Conservation (phyloP, 495 filamentous ascomycete genomes). For the Penicillium silybi region DNA sequence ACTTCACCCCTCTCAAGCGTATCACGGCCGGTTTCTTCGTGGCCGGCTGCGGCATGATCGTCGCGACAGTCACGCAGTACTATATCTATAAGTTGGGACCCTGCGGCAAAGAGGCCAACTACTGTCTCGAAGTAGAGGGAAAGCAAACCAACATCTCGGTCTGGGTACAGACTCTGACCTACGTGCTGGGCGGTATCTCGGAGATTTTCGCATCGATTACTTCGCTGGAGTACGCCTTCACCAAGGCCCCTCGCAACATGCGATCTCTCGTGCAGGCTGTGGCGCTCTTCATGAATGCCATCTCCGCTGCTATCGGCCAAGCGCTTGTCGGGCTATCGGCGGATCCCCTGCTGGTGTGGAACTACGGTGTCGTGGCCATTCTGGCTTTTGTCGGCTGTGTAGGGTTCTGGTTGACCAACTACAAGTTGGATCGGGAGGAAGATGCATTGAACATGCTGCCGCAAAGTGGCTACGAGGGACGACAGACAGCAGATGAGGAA, state of each 20-base stretch:
- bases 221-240: slow-evolving; percentile 70
- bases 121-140: slow-evolving; percentile 31
- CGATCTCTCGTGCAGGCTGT: slow-evolving; percentile 66
- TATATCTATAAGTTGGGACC: slow-evolving; percentile 64
- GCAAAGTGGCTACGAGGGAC: slow-evolving; percentile 17
- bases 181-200: slow-evolving; percentile 66
- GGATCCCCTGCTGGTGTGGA: slow-evolving; percentile 64
- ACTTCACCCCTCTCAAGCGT: slow-evolving; percentile 69
- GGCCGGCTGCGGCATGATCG: slow-evolving; percentile 60
- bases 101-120: slow-evolving; percentile 53
- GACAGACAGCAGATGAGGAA: slow-evolving; percentile 17
- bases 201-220: slow-evolving; percentile 69
- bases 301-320: slow-evolving; percentile 65
- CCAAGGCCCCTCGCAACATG: slow-evolving; percentile 79
- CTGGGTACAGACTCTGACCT: slow-evolving; percentile 60
- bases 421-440: slow-evolving; percentile 57
- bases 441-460: slow-evolving; percentile 56
- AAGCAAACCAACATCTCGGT: slow-evolving; percentile 51
- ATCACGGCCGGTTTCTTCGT: slow-evolving; percentile 66
- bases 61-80: slow-evolving; percentile 60
- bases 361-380: slow-evolving; percentile 62
- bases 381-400: slow-evolving; percentile 55
- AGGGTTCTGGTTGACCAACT: slow-evolving; percentile 60
- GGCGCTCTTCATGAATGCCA: slow-evolving; percentile 65
- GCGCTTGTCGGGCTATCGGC: slow-evolving; percentile 60